phyloP scores from a whole-genome alignment of 495 filamentous ascomycete species.

The Penicillium psychrofluorescens region DNA sequence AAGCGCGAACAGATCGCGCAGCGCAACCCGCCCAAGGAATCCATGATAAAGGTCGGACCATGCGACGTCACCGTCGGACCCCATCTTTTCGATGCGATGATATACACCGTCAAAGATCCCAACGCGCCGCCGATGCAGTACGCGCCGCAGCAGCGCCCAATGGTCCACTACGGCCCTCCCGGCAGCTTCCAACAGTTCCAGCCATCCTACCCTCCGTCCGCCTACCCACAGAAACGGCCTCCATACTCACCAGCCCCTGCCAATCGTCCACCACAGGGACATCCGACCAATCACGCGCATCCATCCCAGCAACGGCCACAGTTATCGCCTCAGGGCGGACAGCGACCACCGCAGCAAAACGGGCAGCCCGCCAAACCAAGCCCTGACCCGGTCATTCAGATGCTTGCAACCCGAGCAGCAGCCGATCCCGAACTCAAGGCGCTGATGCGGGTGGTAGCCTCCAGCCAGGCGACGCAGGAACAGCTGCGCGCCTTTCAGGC shows the following conservation, averaged over 20 bases:
- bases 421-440: slow-evolving; percentile 82
- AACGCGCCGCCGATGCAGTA: slow-evolving; percentile 45
- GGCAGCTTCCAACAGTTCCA: slow-evolving; percentile 44
- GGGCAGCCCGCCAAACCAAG: slow-evolving; percentile 43
- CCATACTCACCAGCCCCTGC: slow-evolving; percentile 21
- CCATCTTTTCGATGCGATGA: slow-evolving; percentile 79
- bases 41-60: slow-evolving; percentile 75
- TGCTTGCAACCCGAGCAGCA: slow-evolving; percentile 79
- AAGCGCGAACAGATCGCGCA: slow-evolving; percentile 63
- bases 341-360: slow-evolving; percentile 27
- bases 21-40: slow-evolving; percentile 78
- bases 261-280: slow-evolving; percentile 18
- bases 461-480: slow-evolving; percentile 69
- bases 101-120: slow-evolving; percentile 77
- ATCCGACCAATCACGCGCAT: slow-evolving; percentile 23
- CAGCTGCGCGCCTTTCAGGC: slow-evolving; percentile 84
- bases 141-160: slow-evolving; percentile 45
- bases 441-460: slow-evolving; percentile 93
- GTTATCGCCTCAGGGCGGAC: slow-evolving; percentile 20
- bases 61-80: slow-evolving; percentile 82
- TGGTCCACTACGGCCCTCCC: slow-evolving; percentile 65
- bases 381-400: slow-evolving; percentile 91
- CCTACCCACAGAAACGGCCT: slow-evolving; percentile 26
- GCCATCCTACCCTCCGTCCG: slow-evolving; percentile 41
- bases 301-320: slow-evolving; percentile 24